Evolutionary conservation across 345 rosid species (phyloP).

Genomic region (Firmiana major): DNA sequence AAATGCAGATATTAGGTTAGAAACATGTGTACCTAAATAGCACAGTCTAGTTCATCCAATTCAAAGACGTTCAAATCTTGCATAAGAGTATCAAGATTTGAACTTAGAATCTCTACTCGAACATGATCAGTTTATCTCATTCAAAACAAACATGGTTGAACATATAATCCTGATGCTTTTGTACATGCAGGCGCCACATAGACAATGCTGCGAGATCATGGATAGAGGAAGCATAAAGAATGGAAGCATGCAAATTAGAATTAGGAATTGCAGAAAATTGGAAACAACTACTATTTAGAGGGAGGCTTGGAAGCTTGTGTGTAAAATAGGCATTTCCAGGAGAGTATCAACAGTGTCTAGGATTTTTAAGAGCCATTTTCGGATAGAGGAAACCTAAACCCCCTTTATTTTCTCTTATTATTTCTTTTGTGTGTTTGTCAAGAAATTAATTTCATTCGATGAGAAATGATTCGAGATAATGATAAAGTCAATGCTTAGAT

Average conservation of each 20-base stretch:
- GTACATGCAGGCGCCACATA: constrained; percentile 42
- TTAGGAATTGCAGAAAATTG: constrained; percentile 57
- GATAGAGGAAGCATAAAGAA: constrained; percentile 33
- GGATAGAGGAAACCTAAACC: background rate
- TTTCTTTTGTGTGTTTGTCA: background rate
- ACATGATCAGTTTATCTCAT: background rate
- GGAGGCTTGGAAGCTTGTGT: background rate
- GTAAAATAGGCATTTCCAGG: background rate
- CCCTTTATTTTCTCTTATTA: background rate
- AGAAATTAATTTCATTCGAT: background rate
- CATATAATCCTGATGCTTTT: background rate
- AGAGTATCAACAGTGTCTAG: background rate
- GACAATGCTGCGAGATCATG: constrained; percentile 62
- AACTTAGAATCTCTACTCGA: background rate
- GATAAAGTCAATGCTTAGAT: background rate
- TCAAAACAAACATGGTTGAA: background rate
- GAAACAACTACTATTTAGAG: constrained; percentile 35
- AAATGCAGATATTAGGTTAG: background rate
- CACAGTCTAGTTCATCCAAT: no score
- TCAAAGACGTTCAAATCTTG: background rate
- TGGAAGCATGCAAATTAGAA: constrained; percentile 42
- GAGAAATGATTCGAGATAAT: background rate
- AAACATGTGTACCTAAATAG: no score
- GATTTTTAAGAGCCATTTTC: background rate
- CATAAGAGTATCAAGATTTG: background rate